A percentile compares a stretch with the other conserved stretches of the same genome.
These are phyloP conservation scores for Rubia occidens DNA, from an alignment of 305 asterid genomes.

Conservation along the genomic window DNA sequence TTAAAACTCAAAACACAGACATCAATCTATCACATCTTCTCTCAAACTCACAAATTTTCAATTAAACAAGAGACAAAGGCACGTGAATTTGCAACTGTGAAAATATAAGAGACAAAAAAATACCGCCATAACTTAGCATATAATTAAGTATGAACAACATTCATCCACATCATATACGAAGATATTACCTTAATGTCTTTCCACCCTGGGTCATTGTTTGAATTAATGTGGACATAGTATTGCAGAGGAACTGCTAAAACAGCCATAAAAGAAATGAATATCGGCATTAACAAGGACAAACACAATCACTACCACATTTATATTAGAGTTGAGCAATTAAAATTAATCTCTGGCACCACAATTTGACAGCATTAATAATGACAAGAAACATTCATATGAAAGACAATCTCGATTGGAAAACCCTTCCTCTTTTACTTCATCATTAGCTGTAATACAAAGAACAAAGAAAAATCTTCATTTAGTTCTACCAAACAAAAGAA, in stretches of 20 bases:
- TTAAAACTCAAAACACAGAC: not conserved
- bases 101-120: not conserved
- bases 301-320: not conserved
- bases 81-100: not conserved
- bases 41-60: not conserved
- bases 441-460: constrained; percentile 9
- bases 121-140: too few relatives aligned
- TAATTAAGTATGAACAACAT: not conserved
- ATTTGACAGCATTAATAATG: constrained; percentile 1
- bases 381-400: not conserved
- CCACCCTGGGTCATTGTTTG: constrained; percentile 94
- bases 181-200: constrained; percentile 69
- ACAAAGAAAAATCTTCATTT: not conserved
- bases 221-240: constrained; percentile 67
- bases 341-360: constrained; percentile 2
- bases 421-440: not conserved
- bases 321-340: not conserved
- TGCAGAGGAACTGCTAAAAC: constrained; percentile 78
- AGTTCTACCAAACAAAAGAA: not conserved
- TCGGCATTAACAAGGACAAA: too few relatives aligned
- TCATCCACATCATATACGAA: not conserved
- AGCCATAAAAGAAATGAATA: constrained; percentile 51
- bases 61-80: constrained; percentile 7
- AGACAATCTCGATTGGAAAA: constrained; percentile 5
- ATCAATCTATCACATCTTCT: not conserved